A percentile compares a stretch with the other conserved stretches of the same genome.
These are phyloP conservation scores for Penicillium salamii DNA, from an alignment of 495 filamentous ascomycete genomes.

Conservation along the genomic window DNA sequence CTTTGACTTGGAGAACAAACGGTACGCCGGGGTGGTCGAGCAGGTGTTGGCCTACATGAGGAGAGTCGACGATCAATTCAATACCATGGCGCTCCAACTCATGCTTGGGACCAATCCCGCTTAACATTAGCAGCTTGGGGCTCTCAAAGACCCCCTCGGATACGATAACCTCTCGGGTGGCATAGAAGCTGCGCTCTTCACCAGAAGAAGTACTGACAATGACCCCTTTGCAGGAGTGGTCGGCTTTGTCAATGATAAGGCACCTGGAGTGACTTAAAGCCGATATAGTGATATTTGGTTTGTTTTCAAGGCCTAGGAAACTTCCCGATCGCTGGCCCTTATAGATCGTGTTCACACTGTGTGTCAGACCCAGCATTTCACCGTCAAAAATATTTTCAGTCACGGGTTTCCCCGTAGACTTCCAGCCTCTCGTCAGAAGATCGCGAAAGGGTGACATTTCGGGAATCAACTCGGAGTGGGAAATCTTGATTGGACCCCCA, in stretches of 20 bases:
- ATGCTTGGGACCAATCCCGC: slow-evolving; percentile 37
- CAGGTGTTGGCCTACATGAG: slow-evolving; percentile 57
- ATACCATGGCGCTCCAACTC: slow-evolving; percentile 52
- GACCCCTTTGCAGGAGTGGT: slow-evolving; percentile 28
- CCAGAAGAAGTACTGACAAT: slow-evolving; percentile 42
- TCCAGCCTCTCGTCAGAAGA: slow-evolving; percentile 54
- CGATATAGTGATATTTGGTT: slow-evolving; percentile 55
- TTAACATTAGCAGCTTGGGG: slow-evolving; percentile 49
- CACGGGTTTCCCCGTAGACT: slow-evolving; percentile 48
- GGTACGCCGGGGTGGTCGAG: slow-evolving; percentile 56
- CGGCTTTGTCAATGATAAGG: slow-evolving; percentile 50
- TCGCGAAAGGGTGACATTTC: slow-evolving; percentile 55
- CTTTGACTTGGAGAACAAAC: slow-evolving; percentile 54
- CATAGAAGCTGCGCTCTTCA: slow-evolving; percentile 31
- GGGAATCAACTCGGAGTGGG: slow-evolving; percentile 52
- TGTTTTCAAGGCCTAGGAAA: slow-evolving; percentile 50
- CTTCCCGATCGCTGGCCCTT: slow-evolving; percentile 53
- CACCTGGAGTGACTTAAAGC: slow-evolving; percentile 46
- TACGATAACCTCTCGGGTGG: slow-evolving; percentile 43
- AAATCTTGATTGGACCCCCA: slow-evolving; percentile 50
- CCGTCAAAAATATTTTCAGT: slow-evolving; percentile 56
- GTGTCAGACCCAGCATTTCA: slow-evolving; percentile 52
- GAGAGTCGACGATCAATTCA: slow-evolving; percentile 39
- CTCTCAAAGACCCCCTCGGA: slow-evolving; percentile 43
- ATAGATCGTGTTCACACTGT: slow-evolving; percentile 57